Evolutionary conservation across 495 filamentous ascomycete genomes (phyloP).

Genomic region (Pyronema domesticum): DNA sequence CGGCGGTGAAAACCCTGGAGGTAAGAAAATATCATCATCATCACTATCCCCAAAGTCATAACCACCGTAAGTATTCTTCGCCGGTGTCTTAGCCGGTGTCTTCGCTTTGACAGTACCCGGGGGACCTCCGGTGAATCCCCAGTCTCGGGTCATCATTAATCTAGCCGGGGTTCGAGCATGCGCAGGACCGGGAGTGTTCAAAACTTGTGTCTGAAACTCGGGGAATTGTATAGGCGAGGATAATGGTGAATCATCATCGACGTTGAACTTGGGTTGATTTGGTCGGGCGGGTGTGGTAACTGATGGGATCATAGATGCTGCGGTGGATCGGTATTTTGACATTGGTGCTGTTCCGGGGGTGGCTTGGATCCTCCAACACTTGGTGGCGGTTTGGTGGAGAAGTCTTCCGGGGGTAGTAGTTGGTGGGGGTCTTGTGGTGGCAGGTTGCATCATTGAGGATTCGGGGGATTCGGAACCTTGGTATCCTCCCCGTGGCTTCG

Average conservation of each 20-base stretch:
- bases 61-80: constrained; percentile 3
- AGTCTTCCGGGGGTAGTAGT: constrained; percentile 34
- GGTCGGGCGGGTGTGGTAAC: constrained; percentile 14
- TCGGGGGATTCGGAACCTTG: constrained; percentile 16
- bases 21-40: constrained; percentile 33
- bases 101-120: background rate
- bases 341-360: constrained; percentile 43
- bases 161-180: constrained; percentile 33
- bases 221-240: constrained; percentile 39
- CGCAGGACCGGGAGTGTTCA: background rate
- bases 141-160: constrained; percentile 22
- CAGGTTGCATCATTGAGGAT: constrained; percentile 28
- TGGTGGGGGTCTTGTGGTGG: constrained; percentile 30
- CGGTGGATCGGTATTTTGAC: constrained; percentile 27
- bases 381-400: constrained; percentile 75
- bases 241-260: constrained; percentile 39
- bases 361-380: constrained; percentile 81
- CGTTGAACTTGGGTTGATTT: constrained; percentile 52
- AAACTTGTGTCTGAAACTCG: constrained; percentile 2
- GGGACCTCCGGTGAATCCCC: background rate
- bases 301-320: background rate
- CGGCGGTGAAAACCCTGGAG: constrained; percentile 61
- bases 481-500: too few relatives aligned
- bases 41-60: constrained; percentile 39
- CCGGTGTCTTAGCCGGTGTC: background rate